Percentiles rank a stretch among this genome's conserved stretches.
These are phyloP conservation scores for Aeschynomene evenia DNA, from an alignment of 306 rosid species.

Conservation along the genomic window DNA sequence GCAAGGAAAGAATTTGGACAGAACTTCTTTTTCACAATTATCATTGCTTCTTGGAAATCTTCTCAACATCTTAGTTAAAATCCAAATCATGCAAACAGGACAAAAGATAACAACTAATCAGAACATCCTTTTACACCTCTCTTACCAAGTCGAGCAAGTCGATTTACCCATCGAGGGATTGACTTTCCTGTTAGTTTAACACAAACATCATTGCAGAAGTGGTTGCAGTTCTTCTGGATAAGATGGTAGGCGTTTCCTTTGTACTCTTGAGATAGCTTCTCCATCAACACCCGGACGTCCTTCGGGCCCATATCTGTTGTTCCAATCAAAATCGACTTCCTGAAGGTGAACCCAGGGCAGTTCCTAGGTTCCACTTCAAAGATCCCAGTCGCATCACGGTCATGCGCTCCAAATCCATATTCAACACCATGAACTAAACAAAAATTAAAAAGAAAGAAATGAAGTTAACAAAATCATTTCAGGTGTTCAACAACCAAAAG, in stretches of 20 bases:
- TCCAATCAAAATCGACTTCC: slow-evolving; percentile 79
- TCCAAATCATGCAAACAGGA: not conserved
- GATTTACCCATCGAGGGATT: slow-evolving; percentile 89
- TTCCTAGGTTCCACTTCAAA: slow-evolving; percentile 82
- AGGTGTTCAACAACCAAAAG: not conserved
- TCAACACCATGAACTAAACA: slow-evolving; percentile 77
- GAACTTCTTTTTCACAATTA: not conserved
- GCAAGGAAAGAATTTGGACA: not conserved
- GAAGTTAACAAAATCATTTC: not conserved
- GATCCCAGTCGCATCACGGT: slow-evolving; percentile 68
- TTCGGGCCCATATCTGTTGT: slow-evolving; percentile 62
- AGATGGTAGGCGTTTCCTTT: slow-evolving; percentile 82
- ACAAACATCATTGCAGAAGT: slow-evolving; percentile 76
- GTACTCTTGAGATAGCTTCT: slow-evolving; percentile 68
- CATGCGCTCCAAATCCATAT: slow-evolving; percentile 96
- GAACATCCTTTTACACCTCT: not conserved
- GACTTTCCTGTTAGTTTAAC: slow-evolving; percentile 55
- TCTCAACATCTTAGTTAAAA: slow-evolving; percentile 4
- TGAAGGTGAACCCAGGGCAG: slow-evolving; percentile 90
- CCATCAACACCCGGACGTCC: slow-evolving; percentile 70
- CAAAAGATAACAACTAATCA: slow-evolving; percentile 6
- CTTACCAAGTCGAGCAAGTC: slow-evolving; percentile 93
- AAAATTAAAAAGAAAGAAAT: not conserved
- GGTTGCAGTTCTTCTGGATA: slow-evolving; percentile 88
- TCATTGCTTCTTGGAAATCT: not conserved